Base-by-base conservation (phyloP, 768 basidiomycete genomes). In the Boletus rex-veris region DNA sequence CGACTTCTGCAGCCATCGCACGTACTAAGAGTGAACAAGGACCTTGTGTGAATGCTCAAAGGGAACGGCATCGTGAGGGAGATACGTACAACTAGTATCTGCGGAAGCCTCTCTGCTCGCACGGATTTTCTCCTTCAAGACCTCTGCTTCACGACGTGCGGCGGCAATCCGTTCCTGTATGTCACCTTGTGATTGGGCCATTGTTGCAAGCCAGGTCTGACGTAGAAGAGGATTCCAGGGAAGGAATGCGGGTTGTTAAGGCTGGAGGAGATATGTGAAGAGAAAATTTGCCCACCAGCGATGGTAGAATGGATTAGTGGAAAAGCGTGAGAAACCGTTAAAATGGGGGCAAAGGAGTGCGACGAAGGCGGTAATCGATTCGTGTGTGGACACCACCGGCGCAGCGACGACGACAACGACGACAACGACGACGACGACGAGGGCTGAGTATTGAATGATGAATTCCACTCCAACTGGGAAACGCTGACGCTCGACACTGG, bases 1-100 rank as follows among this genome's bases (percentile, higher is more conserved):
- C 94, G 39, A 98, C 90, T 69, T 99, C 97, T 39, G 88, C 87
- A 24, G 96, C 93, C 93, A 98, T 97, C n/a, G 93, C 93, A 47
- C 94, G 90, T 65, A 99, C 96, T 99, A 28, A 30, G 31, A 47
- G 49, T 24, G 44, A 50, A 42, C 33, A 44, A 55, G 50, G 60
- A 68, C 45, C 65, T 60, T 46, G 44, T 5, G 42, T 42, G 49
- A 30, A n/a, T 46, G 31, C 35, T 57, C 30, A 28, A 48, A 44
- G 48, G 45, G 47, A 18, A 40, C 15, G 45, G 19, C 15, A 47
- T 36, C 49, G 44, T 50, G 24, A 58, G 37, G 48, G 36, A 53
- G 30, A 47, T 3, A 86, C 94, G 75, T 69, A 99, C 96, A 76
- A 68, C 91, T 96, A 16, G 96, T 97, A 74, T 99, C 96, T n/a